These are phyloP conservation scores for Xylariaceae sp. DNA, from an alignment of 2,329 filamentous ascomycete species.

Conservation along the genomic window DNA sequence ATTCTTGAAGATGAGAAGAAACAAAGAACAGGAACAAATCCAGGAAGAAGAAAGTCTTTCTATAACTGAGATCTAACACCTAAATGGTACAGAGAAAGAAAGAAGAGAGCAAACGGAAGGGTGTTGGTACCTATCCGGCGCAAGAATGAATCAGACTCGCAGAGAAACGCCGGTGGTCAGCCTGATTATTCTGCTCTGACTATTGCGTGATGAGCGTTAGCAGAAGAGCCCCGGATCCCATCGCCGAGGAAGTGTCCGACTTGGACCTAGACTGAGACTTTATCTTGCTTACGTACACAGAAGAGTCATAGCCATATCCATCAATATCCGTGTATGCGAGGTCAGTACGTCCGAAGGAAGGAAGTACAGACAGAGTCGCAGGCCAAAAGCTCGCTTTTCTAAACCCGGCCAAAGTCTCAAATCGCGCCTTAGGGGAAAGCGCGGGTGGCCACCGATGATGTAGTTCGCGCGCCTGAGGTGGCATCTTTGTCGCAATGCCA, in stretches of 20 bases:
- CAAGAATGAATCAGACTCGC: no score
- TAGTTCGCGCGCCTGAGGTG: no score
- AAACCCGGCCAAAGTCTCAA: no score
- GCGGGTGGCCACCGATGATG: no score
- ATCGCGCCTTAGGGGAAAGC: no score
- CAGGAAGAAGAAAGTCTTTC: not conserved
- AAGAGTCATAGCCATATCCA: not conserved
- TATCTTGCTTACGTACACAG: not conserved
- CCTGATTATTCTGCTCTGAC: not conserved
- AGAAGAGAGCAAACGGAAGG: not conserved
- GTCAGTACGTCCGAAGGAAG: no score
- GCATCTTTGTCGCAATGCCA: no score
- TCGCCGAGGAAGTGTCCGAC: not conserved
- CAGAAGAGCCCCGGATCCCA: not conserved
- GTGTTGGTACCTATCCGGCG: not conserved
- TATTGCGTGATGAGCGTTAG: not conserved
- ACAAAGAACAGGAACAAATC: slow-evolving; percentile 1
- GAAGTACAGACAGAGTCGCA: no score
- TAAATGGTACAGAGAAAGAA: not conserved
- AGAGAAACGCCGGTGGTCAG: no score
- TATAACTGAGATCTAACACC: no score
- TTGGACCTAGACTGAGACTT: not conserved
- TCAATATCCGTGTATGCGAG: no score
- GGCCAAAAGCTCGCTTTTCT: no score
- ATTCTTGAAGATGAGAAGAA: not conserved